phyloP scores from a whole-genome alignment of 176 grass and related monocot species.

The Cenchrus fungigraminus region DNA sequence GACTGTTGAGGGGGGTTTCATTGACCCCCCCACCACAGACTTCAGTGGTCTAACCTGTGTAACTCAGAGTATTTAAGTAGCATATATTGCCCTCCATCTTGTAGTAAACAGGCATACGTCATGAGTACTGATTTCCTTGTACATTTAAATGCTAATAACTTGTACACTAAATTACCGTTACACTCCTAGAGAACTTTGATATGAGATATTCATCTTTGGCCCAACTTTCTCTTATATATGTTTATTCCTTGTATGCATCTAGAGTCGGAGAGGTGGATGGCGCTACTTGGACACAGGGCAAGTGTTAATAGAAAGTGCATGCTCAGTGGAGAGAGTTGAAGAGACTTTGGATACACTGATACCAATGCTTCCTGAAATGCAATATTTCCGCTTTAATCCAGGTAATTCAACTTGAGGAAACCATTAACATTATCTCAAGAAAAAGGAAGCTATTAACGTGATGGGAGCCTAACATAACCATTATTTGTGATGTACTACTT shows the following conservation, averaged over 20 bases:
- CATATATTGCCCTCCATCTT: background rate
- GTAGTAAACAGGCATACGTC: constrained; percentile 11
- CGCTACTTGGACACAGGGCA: constrained; percentile 97
- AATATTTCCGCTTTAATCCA: constrained; percentile 99
- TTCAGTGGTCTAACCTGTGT: background rate
- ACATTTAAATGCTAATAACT: constrained; percentile 33
- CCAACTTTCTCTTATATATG: constrained; percentile 39
- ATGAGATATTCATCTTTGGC: constrained; percentile 38
- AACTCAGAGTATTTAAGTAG: background rate
- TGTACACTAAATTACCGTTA: background rate
- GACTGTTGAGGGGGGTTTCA: background rate
- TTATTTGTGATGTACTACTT: constrained; percentile 19
- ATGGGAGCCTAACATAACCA: constrained; percentile 27
- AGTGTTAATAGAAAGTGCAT: constrained; percentile 97
- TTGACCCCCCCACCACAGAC: background rate
- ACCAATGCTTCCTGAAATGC: constrained; percentile 96
- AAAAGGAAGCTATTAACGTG: constrained; percentile 1
- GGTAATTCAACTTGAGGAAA: constrained; percentile 54
- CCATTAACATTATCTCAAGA: constrained; percentile 4
- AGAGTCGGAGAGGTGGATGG: constrained; percentile 96
- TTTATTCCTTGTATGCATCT: constrained; percentile 50
- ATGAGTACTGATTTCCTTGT: constrained; percentile 13
- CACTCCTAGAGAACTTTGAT: constrained; percentile 28
- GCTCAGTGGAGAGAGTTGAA: constrained; percentile 95
- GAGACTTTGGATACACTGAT: constrained; percentile 92